Evolutionary conservation across 805 yeast species (phyloP).

Genomic region (Nakazawaea wickerhamii): DNA sequence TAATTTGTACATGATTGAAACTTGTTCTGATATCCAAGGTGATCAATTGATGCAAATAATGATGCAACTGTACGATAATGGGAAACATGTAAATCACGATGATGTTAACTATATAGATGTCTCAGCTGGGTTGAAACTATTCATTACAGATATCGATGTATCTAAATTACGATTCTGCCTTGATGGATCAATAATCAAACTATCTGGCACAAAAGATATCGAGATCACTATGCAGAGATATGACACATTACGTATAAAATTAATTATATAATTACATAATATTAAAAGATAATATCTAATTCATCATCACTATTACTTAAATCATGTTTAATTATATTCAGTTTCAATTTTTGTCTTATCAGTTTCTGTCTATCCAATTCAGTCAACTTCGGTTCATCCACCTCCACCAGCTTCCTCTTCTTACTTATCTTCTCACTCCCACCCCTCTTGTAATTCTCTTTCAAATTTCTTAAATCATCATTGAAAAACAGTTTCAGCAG

Average conservation of each 20-base stretch:
- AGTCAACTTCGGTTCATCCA: not conserved
- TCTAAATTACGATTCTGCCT: conserved; percentile 52
- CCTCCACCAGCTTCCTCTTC: not conserved
- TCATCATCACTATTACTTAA: conserved; percentile 9
- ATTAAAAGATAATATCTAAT: conserved; percentile 8
- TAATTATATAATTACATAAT: too few species aligned
- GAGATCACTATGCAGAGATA: conserved; percentile 1
- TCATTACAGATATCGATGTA: conserved; percentile 19
- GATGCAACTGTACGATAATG: conserved; percentile 50
- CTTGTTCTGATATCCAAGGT: conserved; percentile 35
- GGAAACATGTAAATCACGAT: conserved; percentile 44
- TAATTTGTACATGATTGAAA: conserved; percentile 36
- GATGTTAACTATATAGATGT: conserved; percentile 42
- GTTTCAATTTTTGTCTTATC: conserved; percentile 8
- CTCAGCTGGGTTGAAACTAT: not conserved
- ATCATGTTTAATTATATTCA: conserved; percentile 2
- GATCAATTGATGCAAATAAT: conserved; percentile 47
- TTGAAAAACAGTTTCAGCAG: conserved; percentile 48
- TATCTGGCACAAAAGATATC: conserved; percentile 1
- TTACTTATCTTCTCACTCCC: not conserved
- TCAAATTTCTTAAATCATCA: conserved; percentile 44
- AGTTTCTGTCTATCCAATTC: not conserved
- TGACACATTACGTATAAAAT: too few species aligned
- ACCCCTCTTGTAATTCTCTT: conserved; percentile 13
- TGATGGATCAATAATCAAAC: conserved; percentile 53